Evolutionary conservation across 768 basidiomycete genomes (phyloP).

Genomic region (Trichaptum fuscoviolaceum): DNA sequence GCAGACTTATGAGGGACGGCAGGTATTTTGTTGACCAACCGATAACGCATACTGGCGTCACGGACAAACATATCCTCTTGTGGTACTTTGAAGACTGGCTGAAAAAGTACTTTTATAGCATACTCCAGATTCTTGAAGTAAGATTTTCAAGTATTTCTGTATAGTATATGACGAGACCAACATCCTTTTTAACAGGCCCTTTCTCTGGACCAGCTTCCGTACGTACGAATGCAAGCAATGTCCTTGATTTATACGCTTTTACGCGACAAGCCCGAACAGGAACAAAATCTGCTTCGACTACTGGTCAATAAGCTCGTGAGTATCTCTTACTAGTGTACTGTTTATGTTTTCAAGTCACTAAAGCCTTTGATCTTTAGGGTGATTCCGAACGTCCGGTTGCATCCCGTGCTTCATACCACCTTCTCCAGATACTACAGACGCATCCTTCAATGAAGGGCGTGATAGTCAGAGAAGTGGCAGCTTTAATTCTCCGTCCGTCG

Average conservation of each 20-base stretch:
- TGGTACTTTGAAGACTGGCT: slow-evolving; percentile 98
- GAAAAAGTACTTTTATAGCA: slow-evolving; percentile 92
- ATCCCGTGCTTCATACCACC: slow-evolving; percentile 83
- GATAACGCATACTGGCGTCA: slow-evolving; percentile 52
- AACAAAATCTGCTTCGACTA: slow-evolving; percentile 88
- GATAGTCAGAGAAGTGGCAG: slow-evolving; percentile 79
- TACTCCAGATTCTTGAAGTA: slow-evolving; percentile 89
- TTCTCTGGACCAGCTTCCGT: slow-evolving; percentile 79
- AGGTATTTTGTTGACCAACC: slow-evolving; percentile 94
- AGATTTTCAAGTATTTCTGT: slow-evolving; percentile 13
- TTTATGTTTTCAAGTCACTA: slow-evolving; percentile 1
- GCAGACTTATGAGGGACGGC: too few species aligned
- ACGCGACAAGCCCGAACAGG: slow-evolving; percentile 90
- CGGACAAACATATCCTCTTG: slow-evolving; percentile 66
- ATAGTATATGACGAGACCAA: slow-evolving; percentile 6
- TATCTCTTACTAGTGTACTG: slow-evolving; percentile 8
- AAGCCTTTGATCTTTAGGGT: slow-evolving; percentile 44
- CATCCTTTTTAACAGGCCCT: slow-evolving; percentile 46
- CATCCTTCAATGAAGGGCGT: slow-evolving; percentile 93
- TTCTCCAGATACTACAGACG: slow-evolving; percentile 82
- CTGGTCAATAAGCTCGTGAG: slow-evolving; percentile 91
- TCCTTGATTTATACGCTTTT: slow-evolving; percentile 75
- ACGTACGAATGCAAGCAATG: slow-evolving; percentile 82
- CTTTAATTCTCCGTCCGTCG: slow-evolving; percentile 66
- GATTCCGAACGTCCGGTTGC: slow-evolving; percentile 85